Evolutionary conservation across 2,329 filamentous ascomycete species (phyloP), one percentile per base, ranked within the genome.

Genomic region (Monosporascus ibericus): DNA sequence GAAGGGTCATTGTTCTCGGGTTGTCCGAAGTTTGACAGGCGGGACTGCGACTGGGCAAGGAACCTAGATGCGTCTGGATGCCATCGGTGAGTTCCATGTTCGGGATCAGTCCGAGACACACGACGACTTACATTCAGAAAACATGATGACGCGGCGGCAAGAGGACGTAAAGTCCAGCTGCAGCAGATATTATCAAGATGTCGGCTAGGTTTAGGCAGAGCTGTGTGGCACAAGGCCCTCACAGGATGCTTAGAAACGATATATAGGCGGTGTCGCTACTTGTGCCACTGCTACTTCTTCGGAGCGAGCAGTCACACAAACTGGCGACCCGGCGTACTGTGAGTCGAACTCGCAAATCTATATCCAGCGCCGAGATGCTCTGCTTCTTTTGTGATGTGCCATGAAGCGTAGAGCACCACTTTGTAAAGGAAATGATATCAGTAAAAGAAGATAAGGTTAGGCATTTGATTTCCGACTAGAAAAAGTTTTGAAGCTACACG

Each of bases 11-110:
- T 73, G 57, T 74, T 68, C 52, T 82, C 82, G 55, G 81, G 72
- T 68, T 87, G 82, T 72, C 76, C 81, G 50, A 91, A 84, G 69
- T 76, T 84, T 60, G 87, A 90, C 64, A 97, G 78, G 58, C 90
- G 87, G 56, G 92, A 95, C 77, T 96, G 92, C 60, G 92, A 96
- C 81, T 97, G 94, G 56, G 92, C 90, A 64, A 99, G 84, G 70
- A 99, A 99, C 63, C 87, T 87, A 61, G 92, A 97, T 65, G 94
- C 94, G 86, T 97, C 94, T 96, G 66, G 50, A 50, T 51, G 50
- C 48, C 50, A 36, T 46, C 47, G 8, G 56, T 67, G 50, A 65
- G 61, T 51, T 38, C 20, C 22, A 40, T 44, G 27, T 40, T 25
- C n/a, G 36, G 40, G 30, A 27, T 27, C 17, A 22, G 51, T 25